phyloP scores from a whole-genome alignment of 2,329 filamentous ascomycete species.

The Ceratocystis colombiana region DNA sequence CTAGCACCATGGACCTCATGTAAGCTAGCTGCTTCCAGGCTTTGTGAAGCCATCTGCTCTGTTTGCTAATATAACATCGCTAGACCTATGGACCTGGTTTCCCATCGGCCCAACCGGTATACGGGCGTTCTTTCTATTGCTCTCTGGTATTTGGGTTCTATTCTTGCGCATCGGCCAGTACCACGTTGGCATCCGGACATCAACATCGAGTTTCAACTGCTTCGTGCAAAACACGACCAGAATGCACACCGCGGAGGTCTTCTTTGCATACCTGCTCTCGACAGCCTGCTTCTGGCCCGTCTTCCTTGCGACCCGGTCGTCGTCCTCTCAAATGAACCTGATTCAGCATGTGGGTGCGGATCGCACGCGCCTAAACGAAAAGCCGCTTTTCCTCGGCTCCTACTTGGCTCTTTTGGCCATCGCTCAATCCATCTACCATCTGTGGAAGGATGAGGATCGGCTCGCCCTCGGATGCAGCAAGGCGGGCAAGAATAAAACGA shows the following conservation, averaged over 20 bases:
- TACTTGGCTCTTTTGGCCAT: slow-evolving; percentile 60
- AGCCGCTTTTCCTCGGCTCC: slow-evolving; percentile 67
- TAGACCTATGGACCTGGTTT: slow-evolving; percentile 80
- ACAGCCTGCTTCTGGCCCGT: slow-evolving; percentile 70
- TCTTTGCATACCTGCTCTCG: slow-evolving; percentile 67
- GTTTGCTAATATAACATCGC: slow-evolving; percentile 15
- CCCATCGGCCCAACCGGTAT: slow-evolving; percentile 66
- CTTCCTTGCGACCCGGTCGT: slow-evolving; percentile 62
- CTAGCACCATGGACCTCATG: slow-evolving; percentile 61
- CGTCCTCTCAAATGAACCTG: slow-evolving; percentile 55
- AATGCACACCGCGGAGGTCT: slow-evolving; percentile 55
- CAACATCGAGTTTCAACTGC: slow-evolving; percentile 55
- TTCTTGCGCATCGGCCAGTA: slow-evolving; percentile 77
- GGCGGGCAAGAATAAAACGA: slow-evolving; percentile 25
- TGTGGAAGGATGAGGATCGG: slow-evolving; percentile 63
- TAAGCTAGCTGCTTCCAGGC: slow-evolving; percentile 35
- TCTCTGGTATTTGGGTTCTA: slow-evolving; percentile 66
- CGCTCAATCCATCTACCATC: slow-evolving; percentile 58
- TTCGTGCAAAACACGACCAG: slow-evolving; percentile 49
- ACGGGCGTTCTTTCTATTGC: slow-evolving; percentile 64
- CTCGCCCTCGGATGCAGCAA: slow-evolving; percentile 37
- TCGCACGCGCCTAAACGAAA: slow-evolving; percentile 71
- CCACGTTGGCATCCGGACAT: slow-evolving; percentile 63
- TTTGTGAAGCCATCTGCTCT: background rate
- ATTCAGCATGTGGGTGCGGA: slow-evolving; percentile 63